Base-by-base conservation (phyloP, 306 rosid species). In the Sophora flavescens region DNA sequence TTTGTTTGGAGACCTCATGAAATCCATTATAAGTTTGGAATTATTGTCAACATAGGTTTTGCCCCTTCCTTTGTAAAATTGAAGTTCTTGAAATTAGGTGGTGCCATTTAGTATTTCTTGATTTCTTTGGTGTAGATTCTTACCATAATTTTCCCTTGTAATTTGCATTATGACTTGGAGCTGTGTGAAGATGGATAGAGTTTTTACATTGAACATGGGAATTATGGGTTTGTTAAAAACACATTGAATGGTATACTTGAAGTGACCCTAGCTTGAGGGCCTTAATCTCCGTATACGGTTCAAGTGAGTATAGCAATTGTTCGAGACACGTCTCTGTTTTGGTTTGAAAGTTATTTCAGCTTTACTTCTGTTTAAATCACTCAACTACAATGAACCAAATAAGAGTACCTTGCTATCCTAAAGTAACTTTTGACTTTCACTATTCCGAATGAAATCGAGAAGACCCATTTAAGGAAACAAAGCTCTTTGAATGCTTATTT, bases 101-200 rank as follows among this genome's bases (percentile, higher is more conserved):
- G 74, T 81, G 78, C 65, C n/a, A 57, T 82, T 82, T 63, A 33
- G 81, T 80, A 22, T 77, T 62, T 73, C 77, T 69, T 73, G 48
- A 84, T 90, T 82, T 83, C 68, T 78, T 84, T 3, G 65, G 63
- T 86, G 92, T 81, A 90, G 92, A 85, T 83, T 81, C 75, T 56
- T 76, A 81, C 77, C 85, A 54, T 81, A 5, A 79, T 64, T 84
- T 80, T 71, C 75, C 70, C 76, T 62, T 80, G 80, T 82, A 77
- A 79, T 68, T 78, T 83, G 81, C 70, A 4, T 83, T 85, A 63
- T 79, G 79, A 77, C 75, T 74, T 71, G 77, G 68, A 59, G 79
- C 82, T 42, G 67, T 76, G 82, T 79, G 83, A 63, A 75, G 80
- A 17, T 30, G 78, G 66, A 42, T 13, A 35, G 48, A n/a, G n/a